phyloP scores from a whole-genome alignment of 139 green algal species.

The Tetraselmis striata region DNA sequence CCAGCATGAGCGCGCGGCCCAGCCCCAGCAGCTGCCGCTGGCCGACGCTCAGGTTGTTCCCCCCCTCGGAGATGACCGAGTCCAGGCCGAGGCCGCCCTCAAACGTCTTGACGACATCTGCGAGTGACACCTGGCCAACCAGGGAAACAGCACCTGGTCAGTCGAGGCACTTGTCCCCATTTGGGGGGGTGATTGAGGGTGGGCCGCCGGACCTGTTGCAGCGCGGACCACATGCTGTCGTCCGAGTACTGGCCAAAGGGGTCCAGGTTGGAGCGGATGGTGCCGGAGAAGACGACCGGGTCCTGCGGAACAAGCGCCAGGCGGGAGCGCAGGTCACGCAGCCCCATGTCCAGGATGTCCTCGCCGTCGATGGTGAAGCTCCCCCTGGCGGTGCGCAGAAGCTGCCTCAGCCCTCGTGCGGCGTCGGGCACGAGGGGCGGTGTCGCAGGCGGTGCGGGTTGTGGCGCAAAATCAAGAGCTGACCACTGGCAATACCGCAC shows the following conservation, averaged over 20 bases:
- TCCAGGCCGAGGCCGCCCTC: constrained; percentile 52
- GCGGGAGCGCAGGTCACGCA: constrained; percentile 53
- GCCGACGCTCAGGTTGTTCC: constrained; percentile 71
- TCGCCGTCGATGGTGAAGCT: constrained; percentile 80
- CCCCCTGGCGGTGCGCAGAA: constrained; percentile 42
- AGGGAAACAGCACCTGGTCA: no score
- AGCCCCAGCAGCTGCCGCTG: constrained; percentile 88
- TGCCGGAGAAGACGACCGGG: constrained; percentile 72
- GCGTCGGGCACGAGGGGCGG: no score
- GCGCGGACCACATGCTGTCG: constrained; percentile 36
- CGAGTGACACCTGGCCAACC: background rate
- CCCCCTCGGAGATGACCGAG: constrained; percentile 64
- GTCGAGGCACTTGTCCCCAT: no score
- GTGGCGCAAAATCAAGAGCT: no score
- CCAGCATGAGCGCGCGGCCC: constrained; percentile 16
- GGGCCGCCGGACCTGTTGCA: constrained; percentile 26
- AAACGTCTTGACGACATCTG: background rate
- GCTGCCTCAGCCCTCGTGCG: no score
- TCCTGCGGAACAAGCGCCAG: constrained; percentile 67
- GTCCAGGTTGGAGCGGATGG: constrained; percentile 75
- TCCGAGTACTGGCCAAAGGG: constrained; percentile 57
- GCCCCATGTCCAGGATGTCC: constrained; percentile 64
- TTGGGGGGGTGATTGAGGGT: no score
- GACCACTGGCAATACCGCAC: no score
- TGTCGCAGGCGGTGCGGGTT: no score